Percentiles rank a stretch among this genome's conserved stretches.
Evolutionary conservation across 1,284 basidiomycete species (phyloP).

Genomic region (Termitomyces sp.): DNA sequence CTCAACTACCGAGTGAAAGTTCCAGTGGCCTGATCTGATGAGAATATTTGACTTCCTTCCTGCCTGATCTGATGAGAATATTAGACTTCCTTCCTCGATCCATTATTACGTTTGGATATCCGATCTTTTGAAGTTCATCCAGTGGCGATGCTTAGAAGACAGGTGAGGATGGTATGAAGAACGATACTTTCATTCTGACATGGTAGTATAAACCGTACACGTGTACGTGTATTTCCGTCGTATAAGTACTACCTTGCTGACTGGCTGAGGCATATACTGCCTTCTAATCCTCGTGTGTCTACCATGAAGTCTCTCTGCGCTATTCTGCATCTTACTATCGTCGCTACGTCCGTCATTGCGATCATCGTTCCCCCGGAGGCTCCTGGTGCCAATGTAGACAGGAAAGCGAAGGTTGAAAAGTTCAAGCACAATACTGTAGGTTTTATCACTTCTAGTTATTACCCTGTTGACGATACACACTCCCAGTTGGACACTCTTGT

Average conservation of each 20-base stretch:
- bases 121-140: background rate
- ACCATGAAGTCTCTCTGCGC: conserved; percentile 7
- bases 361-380: conserved; percentile 6
- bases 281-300: background rate
- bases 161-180: background rate
- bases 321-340: conserved; percentile 18
- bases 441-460: conserved; percentile 17
- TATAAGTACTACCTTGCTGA: background rate
- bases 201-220: background rate
- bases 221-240: background rate
- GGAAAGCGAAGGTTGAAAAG: conserved; percentile 39
- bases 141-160: background rate
- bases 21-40: too few species aligned
- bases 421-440: conserved; percentile 25
- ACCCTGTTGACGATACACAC: background rate
- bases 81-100: background rate
- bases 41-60: too few species aligned
- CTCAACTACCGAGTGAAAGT: too few species aligned
- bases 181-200: background rate
- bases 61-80: too few species aligned
- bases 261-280: background rate
- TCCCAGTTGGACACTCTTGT: conserved; percentile 28
- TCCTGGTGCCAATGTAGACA: conserved; percentile 27
- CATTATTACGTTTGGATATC: background rate
- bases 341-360: conserved; percentile 7